A percentile compares a stretch with the other conserved stretches of the same genome.
Conservation (phyloP, 768 basidiomycete species). For the Lactarius quietus region DNA sequence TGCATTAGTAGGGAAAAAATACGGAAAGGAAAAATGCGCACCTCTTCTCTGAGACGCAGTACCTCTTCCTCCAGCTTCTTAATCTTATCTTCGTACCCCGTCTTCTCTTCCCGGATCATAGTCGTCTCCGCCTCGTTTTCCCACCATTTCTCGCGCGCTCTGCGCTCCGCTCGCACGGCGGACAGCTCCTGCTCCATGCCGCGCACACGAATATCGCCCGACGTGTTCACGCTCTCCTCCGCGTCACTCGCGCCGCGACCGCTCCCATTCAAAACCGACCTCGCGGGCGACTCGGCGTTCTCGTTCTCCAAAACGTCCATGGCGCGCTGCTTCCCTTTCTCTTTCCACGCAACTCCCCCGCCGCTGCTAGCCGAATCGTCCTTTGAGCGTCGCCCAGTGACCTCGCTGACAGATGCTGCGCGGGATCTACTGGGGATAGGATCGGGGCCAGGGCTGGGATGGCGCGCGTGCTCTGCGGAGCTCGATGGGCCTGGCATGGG, state of each 20-base stretch:
- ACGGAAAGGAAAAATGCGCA: slow-evolving; percentile 21
- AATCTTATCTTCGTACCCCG: slow-evolving; percentile 60
- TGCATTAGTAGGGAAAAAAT: background rate
- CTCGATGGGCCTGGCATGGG: slow-evolving; percentile 18
- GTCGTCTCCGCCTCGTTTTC: slow-evolving; percentile 38
- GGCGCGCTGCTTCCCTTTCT: slow-evolving; percentile 33
- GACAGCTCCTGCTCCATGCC: slow-evolving; percentile 63
- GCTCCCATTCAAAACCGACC: background rate
- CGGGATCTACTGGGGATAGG: slow-evolving; percentile 3
- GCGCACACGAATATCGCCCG: slow-evolving; percentile 45
- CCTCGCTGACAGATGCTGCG: slow-evolving; percentile 3
- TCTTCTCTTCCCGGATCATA: slow-evolving; percentile 41
- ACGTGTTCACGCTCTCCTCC: slow-evolving; percentile 35
- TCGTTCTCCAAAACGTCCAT: background rate
- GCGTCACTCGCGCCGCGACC: background rate
- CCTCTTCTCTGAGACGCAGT: slow-evolving; percentile 54
- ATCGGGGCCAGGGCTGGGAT: background rate
- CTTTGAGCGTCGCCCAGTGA: background rate
- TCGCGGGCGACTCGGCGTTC: background rate
- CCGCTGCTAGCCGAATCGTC: background rate
- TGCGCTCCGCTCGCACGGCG: slow-evolving; percentile 51
- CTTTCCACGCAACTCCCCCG: slow-evolving; percentile 16
- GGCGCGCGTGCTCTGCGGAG: slow-evolving; percentile 2
- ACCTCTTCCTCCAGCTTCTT: slow-evolving; percentile 65
- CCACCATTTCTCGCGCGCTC: slow-evolving; percentile 40